phyloP scores from a whole-genome alignment of 2,329 filamentous ascomycete genomes.

The Penicillium olsonii region DNA sequence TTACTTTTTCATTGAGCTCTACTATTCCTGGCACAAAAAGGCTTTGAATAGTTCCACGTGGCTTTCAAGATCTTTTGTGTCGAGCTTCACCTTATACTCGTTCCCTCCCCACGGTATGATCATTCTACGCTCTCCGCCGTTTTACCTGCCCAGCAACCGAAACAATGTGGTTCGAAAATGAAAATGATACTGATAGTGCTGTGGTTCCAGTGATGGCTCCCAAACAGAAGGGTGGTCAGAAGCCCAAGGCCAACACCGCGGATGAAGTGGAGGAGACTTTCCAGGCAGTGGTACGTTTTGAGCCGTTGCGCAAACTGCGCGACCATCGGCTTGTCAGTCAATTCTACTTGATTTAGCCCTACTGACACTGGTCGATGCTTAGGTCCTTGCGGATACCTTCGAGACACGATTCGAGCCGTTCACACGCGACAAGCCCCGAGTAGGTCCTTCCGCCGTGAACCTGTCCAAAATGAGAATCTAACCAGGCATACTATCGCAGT shows the following conservation, averaged over 20 bases:
- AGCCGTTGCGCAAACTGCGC: background rate
- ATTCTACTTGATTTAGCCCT: background rate
- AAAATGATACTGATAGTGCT: background rate
- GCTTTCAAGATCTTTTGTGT: background rate
- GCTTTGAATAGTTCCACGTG: background rate
- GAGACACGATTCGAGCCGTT: conserved; percentile 90
- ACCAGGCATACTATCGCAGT: conserved; percentile 55
- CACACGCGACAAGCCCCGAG: conserved; percentile 82
- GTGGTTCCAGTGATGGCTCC: conserved; percentile 31
- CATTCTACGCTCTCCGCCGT: background rate
- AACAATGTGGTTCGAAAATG: background rate
- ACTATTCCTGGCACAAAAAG: background rate
- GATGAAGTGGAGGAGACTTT: conserved; percentile 64
- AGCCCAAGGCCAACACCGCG: conserved; percentile 44
- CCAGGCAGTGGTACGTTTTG: conserved; percentile 60
- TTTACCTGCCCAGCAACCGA: background rate
- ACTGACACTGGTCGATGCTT: conserved; percentile 17
- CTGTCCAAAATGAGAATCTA: background rate
- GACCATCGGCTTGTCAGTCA: background rate
- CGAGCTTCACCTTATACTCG: background rate
- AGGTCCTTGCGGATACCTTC: conserved; percentile 93
- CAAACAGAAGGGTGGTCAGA: conserved; percentile 37
- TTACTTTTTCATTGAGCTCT: conserved; percentile 2
- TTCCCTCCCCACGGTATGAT: background rate
- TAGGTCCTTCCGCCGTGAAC: conserved; percentile 47